Conservation (phyloP, 331 rosid species). For the Erythrophleum ivorense region DNA sequence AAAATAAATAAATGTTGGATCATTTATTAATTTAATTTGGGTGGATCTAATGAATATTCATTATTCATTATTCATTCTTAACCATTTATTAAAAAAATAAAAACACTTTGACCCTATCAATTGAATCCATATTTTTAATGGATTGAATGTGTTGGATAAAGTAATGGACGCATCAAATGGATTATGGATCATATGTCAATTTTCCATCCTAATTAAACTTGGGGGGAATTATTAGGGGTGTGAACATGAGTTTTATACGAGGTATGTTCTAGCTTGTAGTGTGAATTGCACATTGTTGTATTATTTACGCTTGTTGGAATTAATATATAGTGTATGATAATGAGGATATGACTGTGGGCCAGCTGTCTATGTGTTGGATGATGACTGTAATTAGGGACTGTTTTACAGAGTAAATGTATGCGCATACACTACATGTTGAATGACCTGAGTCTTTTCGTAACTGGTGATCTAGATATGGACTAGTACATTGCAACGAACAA, state of each 20-base stretch:
- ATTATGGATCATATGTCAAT: not conserved
- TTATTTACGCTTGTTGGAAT: not conserved
- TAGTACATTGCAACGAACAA: constrained; percentile 96
- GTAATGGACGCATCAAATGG: not conserved
- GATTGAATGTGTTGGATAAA: not conserved
- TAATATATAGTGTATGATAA: not conserved
- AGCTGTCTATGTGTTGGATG: not conserved
- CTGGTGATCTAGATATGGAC: constrained; percentile 85
- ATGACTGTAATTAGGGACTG: not conserved
- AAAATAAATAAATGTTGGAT: not conserved
- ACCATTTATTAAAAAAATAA: not conserved
- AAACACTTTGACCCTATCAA: not conserved
- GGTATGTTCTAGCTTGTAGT: not conserved
- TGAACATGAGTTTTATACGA: not conserved
- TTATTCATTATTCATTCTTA: not conserved
- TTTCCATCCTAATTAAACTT: not conserved
- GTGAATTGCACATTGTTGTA: not conserved
- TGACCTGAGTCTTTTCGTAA: constrained; percentile 37
- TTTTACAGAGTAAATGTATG: constrained; percentile 25
- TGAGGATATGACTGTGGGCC: not conserved
- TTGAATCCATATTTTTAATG: not conserved
- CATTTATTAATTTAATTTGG: not conserved
- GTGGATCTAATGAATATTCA: not conserved
- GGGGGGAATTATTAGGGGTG: not conserved
- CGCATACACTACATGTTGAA: constrained; percentile 25